These are phyloP conservation scores for Penicillium palitans DNA, from an alignment of 2,329 filamentous ascomycete species.

Conservation along the genomic window DNA sequence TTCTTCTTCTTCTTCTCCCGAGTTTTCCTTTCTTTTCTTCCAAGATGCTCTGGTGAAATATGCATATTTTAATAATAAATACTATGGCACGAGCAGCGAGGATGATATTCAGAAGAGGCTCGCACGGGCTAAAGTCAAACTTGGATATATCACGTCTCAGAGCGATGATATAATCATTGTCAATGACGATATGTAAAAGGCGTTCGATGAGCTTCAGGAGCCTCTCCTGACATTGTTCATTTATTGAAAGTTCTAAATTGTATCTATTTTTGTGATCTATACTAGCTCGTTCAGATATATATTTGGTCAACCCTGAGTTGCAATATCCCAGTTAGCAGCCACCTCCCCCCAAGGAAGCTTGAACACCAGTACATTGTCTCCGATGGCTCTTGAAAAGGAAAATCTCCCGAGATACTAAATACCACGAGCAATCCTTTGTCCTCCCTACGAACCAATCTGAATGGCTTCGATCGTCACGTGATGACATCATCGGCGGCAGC, in stretches of 20 bases:
- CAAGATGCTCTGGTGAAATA: too few relatives aligned
- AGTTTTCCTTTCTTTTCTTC: too few relatives aligned
- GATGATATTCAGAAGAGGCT: background rate
- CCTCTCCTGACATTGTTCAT: too few relatives aligned
- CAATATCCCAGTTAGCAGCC: background rate
- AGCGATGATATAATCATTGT: background rate
- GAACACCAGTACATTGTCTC: background rate
- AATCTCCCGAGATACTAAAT: background rate
- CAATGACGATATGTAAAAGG: background rate
- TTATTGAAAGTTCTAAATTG: too few relatives aligned
- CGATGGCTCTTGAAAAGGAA: background rate
- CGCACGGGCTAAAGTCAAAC: background rate
- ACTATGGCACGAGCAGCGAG: too few relatives aligned
- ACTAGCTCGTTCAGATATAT: background rate
- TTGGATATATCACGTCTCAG: background rate
- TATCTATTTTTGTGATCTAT: too few relatives aligned
- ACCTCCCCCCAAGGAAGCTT: background rate
- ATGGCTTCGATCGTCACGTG: background rate
- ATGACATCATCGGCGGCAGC: background rate
- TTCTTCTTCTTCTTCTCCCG: accelerated
- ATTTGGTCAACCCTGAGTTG: background rate
- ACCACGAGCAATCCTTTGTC: background rate
- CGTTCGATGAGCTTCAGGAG: background rate
- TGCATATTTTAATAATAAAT: too few relatives aligned
- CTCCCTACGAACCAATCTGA: background rate